phyloP scores from a whole-genome alignment of 345 rosid species.

The Aethionema arabicum region DNA sequence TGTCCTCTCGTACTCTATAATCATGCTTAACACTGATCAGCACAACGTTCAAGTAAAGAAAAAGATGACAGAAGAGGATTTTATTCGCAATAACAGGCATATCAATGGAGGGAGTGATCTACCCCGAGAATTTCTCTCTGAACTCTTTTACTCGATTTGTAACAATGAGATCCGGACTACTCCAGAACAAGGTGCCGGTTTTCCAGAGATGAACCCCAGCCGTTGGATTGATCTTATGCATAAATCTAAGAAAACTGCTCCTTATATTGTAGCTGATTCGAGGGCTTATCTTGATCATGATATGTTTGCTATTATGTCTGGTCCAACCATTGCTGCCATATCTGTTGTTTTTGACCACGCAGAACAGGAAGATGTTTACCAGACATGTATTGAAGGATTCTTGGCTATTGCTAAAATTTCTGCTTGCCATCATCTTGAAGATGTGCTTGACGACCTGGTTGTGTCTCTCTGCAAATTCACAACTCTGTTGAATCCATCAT shows the following conservation, averaged over 20 bases:
- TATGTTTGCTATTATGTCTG: constrained; percentile 98
- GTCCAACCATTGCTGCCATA: constrained; percentile 98
- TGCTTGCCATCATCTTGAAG: constrained; percentile 98
- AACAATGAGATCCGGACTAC: constrained; percentile 97
- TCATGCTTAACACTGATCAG: constrained; percentile 97
- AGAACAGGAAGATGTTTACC: constrained; percentile 92
- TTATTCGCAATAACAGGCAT: constrained; percentile 88
- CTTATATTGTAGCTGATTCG: constrained; percentile 75
- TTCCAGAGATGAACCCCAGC: constrained; percentile 95
- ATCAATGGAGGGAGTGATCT: constrained; percentile 92
- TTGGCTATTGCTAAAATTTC: constrained; percentile 96
- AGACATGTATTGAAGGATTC: constrained; percentile 96
- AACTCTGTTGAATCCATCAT: constrained; percentile 78
- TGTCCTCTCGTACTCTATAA: constrained; percentile 85
- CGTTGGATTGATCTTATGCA: constrained; percentile 99
- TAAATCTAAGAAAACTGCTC: constrained; percentile 90
- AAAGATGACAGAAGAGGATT: constrained; percentile 98
- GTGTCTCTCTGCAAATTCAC: constrained; percentile 97
- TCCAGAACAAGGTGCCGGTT: constrained; percentile 93
- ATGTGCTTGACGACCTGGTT: constrained; percentile 93
- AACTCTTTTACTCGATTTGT: constrained; percentile 85
- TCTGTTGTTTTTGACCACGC: constrained; percentile 99
- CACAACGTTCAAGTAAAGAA: constrained; percentile 98
- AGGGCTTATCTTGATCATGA: constrained; percentile 92
- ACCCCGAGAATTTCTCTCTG: constrained; percentile 82